Evolutionary conservation across 2,329 filamentous ascomycete genomes (phyloP).

Genomic region (Penicillium janthinellum): DNA sequence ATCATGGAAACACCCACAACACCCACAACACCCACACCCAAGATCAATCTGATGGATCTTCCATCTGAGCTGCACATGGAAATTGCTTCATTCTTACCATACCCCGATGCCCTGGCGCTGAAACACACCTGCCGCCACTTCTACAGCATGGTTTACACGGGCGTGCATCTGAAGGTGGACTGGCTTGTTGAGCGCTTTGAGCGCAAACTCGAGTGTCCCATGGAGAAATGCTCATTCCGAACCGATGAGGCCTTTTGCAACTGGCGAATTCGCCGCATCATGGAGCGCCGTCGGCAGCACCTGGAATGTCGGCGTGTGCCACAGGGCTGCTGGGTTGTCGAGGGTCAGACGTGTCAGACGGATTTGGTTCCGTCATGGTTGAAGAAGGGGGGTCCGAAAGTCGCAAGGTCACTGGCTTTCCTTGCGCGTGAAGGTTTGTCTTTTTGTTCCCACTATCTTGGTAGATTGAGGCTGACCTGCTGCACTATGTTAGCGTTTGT

Average conservation of each 20-base stretch:
- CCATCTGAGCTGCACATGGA: slow-evolving; percentile 69
- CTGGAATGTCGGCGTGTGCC: slow-evolving; percentile 37
- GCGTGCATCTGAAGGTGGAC: slow-evolving; percentile 65
- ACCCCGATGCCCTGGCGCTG: slow-evolving; percentile 70
- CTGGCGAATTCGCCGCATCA: slow-evolving; percentile 43
- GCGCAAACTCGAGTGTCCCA: slow-evolving; percentile 67
- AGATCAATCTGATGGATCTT: slow-evolving; percentile 51
- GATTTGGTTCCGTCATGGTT: slow-evolving; percentile 35
- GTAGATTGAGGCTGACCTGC: background rate
- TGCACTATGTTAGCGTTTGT: slow-evolving; percentile 4
- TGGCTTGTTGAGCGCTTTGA: slow-evolving; percentile 68
- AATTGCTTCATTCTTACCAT: slow-evolving; percentile 62
- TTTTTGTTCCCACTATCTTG: background rate
- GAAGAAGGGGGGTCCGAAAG: slow-evolving; percentile 21
- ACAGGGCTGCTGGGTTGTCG: slow-evolving; percentile 43
- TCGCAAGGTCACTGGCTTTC: slow-evolving; percentile 8
- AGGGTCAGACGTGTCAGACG: slow-evolving; percentile 38
- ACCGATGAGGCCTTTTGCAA: slow-evolving; percentile 48
- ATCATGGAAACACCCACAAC: background rate
- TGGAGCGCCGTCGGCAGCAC: slow-evolving; percentile 45
- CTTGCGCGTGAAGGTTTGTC: slow-evolving; percentile 36
- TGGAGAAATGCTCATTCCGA: slow-evolving; percentile 47
- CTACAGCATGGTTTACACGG: slow-evolving; percentile 66
- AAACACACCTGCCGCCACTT: slow-evolving; percentile 69
- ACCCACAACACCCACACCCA: background rate